Percentiles rank a stretch among this genome's conserved stretches.
phyloP scores from a whole-genome alignment of 306 rosid species.

The Purshia tridentata region DNA sequence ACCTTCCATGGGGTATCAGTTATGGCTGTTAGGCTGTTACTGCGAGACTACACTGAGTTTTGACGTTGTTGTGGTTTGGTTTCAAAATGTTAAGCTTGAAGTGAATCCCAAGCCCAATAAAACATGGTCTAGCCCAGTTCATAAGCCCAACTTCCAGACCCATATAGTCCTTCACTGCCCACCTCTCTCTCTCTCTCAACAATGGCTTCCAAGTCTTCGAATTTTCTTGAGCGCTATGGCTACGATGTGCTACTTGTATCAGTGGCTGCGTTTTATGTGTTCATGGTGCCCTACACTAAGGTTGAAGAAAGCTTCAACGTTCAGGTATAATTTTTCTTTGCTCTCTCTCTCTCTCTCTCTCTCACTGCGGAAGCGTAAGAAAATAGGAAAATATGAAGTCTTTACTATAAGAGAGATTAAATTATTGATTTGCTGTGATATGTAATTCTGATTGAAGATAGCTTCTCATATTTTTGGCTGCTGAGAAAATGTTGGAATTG shows the following conservation, averaged over 20 bases:
- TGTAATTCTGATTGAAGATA: neutral
- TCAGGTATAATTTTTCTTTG: slow-evolving; percentile 46
- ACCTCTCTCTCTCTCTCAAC: slow-evolving; percentile 8
- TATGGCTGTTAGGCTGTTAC: neutral
- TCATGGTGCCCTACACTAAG: slow-evolving; percentile 79
- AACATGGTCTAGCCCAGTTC: neutral
- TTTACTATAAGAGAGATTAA: neutral
- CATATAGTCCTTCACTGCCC: neutral
- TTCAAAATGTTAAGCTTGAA: neutral
- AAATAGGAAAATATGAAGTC: neutral
- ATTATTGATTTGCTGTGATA: neutral
- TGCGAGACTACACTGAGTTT: neutral
- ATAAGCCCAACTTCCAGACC: neutral
- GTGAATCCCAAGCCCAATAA: neutral
- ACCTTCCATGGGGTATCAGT: slow-evolving; percentile 37
- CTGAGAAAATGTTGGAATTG: slow-evolving; percentile 1
- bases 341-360: neutral
- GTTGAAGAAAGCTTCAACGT: slow-evolving; percentile 95
- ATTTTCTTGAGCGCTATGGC: slow-evolving; percentile 48
- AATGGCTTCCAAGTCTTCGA: slow-evolving; percentile 59
- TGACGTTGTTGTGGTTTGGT: neutral
- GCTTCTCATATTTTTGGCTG: neutral
- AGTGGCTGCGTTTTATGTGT: slow-evolving; percentile 57
- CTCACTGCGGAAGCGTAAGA: neutral
- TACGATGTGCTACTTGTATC: slow-evolving; percentile 71